Conservation (phyloP, 2,329 filamentous ascomycete genomes). For the Microdochium nivale region DNA sequence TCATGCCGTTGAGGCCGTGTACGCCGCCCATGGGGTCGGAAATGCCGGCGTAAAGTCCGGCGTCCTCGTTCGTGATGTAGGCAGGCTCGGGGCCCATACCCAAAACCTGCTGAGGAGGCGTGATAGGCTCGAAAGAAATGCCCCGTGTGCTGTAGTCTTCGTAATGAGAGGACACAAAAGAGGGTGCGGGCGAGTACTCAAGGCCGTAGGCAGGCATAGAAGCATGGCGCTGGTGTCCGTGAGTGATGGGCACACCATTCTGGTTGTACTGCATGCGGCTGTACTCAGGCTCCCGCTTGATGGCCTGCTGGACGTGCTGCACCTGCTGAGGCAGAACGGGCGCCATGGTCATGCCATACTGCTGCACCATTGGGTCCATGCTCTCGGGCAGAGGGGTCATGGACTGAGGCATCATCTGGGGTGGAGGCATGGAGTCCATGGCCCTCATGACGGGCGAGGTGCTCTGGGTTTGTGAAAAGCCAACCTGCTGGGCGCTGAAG, state of each 20-base stretch:
- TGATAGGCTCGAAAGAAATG: slow-evolving; percentile 93
- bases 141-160: slow-evolving; percentile 97
- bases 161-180: slow-evolving; percentile 96
- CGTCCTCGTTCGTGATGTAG: slow-evolving; percentile 97
- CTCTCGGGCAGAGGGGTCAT: slow-evolving; percentile 51
- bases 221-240: slow-evolving; percentile 83
- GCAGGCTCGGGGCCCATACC: slow-evolving; percentile 79
- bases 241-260: slow-evolving; percentile 76
- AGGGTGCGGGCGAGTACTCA: slow-evolving; percentile 96
- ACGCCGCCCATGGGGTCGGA: slow-evolving; percentile 72
- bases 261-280: slow-evolving; percentile 81
- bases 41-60: slow-evolving; percentile 89
- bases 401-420: slow-evolving; percentile 61
- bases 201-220: slow-evolving; percentile 96
- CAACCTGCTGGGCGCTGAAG: slow-evolving; percentile 70
- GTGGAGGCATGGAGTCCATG: slow-evolving; percentile 90
- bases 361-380: slow-evolving; percentile 67
- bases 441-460: slow-evolving; percentile 84
- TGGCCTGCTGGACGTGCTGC: slow-evolving; percentile 51
- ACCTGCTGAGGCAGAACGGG: slow-evolving; percentile 57
- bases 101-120: slow-evolving; percentile 83
- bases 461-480: slow-evolving; percentile 67
- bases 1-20: slow-evolving; percentile 75
- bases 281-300: slow-evolving; percentile 87
- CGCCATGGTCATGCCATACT: slow-evolving; percentile 62